Evolutionary conservation across 176 grass and related monocot genomes (phyloP), one percentile per base, ranked within the genome.

Genomic region (Bolboschoenus planiculmis): DNA sequence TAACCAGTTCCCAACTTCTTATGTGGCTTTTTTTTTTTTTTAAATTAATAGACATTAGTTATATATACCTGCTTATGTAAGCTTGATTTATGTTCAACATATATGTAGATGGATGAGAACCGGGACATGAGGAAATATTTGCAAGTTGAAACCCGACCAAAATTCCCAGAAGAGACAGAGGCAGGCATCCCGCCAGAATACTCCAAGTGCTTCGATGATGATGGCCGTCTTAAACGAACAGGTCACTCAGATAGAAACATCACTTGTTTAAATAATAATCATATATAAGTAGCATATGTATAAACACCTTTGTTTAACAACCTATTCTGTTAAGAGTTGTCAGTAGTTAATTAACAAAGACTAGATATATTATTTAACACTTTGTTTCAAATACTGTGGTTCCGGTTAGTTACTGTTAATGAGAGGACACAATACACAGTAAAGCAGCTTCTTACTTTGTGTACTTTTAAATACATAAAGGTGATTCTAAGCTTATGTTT

Each of bases 141-240:
- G 15, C 90, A 92, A 84, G 85, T 92, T 5, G 90, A 92, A 59
- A 78, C 80, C 3, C 84, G 53, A 10, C 56, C 78, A 26, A 84
- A 86, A 62, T 30, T 42, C 24, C n/a, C 56, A 20, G 82, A 68
- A 21, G 81, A 84, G n/a, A 87, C 78, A 16, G 51, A 78, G 33
- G 62, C 39, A 3, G 30, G 30, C 36, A 80, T 55, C 26, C 50
- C 35, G 15, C 73, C 37, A 31, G 84, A 10, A 10, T 63, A 71
- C 27, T 82, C 87, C 5, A 78, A 89, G 65, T 87, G 87, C 34
- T 89, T 85, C 1, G 90, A 92, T 67, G 90, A 91, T 34, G 90
- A 91, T 74, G 87, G 80, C 3, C 87, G 81, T 16, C 55, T 78
- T 13, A 88, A 84, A 67, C 58, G 90, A 86, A 91, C 81, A 60